A percentile compares a stretch with the other conserved stretches of the same genome.
These are phyloP conservation scores for Mycena citricolor DNA, from an alignment of 1,284 basidiomycete genomes.

Conservation along the genomic window DNA sequence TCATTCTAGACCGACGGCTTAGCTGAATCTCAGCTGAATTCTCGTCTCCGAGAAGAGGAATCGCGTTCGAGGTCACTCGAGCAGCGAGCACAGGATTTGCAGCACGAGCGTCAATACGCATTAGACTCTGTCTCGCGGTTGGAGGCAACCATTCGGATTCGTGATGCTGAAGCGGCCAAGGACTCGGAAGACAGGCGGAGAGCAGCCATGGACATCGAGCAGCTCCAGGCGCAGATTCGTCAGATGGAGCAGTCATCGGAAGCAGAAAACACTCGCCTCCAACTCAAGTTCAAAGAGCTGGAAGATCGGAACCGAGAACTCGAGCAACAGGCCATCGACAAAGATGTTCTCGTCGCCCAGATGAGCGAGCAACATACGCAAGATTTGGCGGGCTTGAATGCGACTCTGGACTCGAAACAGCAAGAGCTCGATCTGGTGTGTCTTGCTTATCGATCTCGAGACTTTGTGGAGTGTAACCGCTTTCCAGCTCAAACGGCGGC, in stretches of 20 bases:
- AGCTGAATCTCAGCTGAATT: slow-evolving; percentile 42
- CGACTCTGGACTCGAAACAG: slow-evolving; percentile 86
- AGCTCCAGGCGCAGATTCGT: slow-evolving; percentile 53
- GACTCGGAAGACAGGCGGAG: slow-evolving; percentile 25
- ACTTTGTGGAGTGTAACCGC: background rate
- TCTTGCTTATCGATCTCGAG: slow-evolving; percentile 20
- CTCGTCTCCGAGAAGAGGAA: slow-evolving; percentile 47
- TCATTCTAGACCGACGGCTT: slow-evolving; percentile 1
- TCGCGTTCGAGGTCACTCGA: slow-evolving; percentile 48
- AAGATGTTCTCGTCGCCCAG: slow-evolving; percentile 79
- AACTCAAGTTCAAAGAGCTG: slow-evolving; percentile 63
- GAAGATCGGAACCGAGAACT: slow-evolving; percentile 67
- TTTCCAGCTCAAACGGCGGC: slow-evolving; percentile 68
- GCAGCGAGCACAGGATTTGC: slow-evolving; percentile 42
- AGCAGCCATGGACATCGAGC: slow-evolving; percentile 41
- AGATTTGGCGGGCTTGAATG: slow-evolving; percentile 77
- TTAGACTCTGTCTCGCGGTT: slow-evolving; percentile 38
- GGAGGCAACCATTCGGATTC: slow-evolving; percentile 30
- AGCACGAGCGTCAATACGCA: slow-evolving; percentile 54
- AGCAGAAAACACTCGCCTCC: slow-evolving; percentile 52
- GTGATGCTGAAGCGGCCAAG: slow-evolving; percentile 40
- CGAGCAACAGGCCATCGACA: slow-evolving; percentile 78
- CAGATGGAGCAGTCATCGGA: slow-evolving; percentile 50
- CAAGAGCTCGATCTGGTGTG: slow-evolving; percentile 85
- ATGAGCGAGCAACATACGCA: slow-evolving; percentile 69